These are phyloP conservation scores for Stagonosporopsis tanaceti DNA, from an alignment of 2,329 filamentous ascomycete species.

Conservation along the genomic window DNA sequence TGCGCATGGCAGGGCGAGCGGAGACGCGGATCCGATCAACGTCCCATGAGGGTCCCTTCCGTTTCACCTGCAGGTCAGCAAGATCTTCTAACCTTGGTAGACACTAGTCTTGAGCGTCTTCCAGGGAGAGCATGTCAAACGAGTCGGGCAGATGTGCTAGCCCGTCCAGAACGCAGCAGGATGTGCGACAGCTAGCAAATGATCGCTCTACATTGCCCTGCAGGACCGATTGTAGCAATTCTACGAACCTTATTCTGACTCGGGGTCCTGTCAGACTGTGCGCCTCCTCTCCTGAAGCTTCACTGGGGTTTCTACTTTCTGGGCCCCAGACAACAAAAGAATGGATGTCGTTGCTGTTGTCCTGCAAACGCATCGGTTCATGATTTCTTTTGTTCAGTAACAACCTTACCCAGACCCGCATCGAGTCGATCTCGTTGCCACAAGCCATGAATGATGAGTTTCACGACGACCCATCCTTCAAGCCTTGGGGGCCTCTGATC, in stretches of 20 bases:
- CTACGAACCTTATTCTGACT: slow-evolving; percentile 32
- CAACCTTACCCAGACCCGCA: neutral
- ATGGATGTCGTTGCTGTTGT: slow-evolving; percentile 7
- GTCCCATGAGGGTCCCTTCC: slow-evolving; percentile 15
- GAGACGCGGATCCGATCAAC: slow-evolving; percentile 15
- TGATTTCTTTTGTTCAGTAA: slow-evolving; percentile 4
- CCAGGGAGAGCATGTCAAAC: slow-evolving; percentile 20
- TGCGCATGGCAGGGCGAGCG: slow-evolving; percentile 12
- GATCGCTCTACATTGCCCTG: neutral
- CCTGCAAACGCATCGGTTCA: neutral
- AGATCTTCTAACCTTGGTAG: slow-evolving; percentile 9
- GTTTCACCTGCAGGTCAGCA: slow-evolving; percentile 20
- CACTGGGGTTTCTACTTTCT: slow-evolving; percentile 23
- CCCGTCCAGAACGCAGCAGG: slow-evolving; percentile 4
- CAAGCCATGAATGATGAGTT: slow-evolving; percentile 31
- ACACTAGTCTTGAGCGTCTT: slow-evolving; percentile 4
- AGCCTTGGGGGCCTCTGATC: slow-evolving; percentile 38
- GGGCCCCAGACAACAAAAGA: slow-evolving; percentile 21
- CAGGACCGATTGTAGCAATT: slow-evolving; percentile 13
- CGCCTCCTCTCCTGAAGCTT: slow-evolving; percentile 27
- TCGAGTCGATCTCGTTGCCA: slow-evolving; percentile 1
- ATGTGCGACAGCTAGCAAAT: slow-evolving; percentile 10
- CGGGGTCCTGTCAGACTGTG: slow-evolving; percentile 21
- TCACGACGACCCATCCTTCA: slow-evolving; percentile 25
- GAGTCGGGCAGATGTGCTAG: slow-evolving; percentile 3